A percentile compares a stretch with the other conserved stretches of the same genome.
These are phyloP conservation scores for Stenocarpella maydis DNA, from an alignment of 2,329 filamentous ascomycete genomes.

Conservation along the genomic window DNA sequence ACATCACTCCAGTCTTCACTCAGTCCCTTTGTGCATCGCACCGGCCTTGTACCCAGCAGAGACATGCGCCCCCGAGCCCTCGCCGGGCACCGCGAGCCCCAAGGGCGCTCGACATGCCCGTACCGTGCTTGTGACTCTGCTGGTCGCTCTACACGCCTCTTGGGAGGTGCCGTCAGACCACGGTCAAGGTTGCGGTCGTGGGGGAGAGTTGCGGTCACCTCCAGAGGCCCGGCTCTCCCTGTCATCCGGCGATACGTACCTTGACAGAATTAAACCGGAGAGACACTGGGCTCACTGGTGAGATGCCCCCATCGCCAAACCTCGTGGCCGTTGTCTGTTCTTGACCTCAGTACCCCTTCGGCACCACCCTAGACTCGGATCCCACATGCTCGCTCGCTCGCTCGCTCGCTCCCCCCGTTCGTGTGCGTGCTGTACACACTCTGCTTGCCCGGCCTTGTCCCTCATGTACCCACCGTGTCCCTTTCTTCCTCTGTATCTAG, in stretches of 20 bases:
- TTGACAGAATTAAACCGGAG: conserved; percentile 21
- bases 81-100: conserved; percentile 37
- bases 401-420: too few relatives aligned
- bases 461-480: conserved; percentile 35
- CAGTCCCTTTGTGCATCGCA: conserved; percentile 48
- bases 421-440: conserved; percentile 33
- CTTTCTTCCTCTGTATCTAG: conserved; percentile 34
- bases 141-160: conserved; percentile 23
- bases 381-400: conserved; percentile 28
- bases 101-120: conserved; percentile 29
- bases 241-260: conserved; percentile 31
- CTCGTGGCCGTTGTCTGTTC: conserved; percentile 28
- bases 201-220: conserved; percentile 35
- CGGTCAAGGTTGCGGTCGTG: conserved; percentile 26
- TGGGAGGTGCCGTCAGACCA: conserved; percentile 30
- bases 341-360: conserved; percentile 23
- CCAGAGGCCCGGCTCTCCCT: conserved; percentile 32
- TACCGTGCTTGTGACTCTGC: conserved; percentile 35
- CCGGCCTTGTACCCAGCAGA: conserved; percentile 43
- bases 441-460: conserved; percentile 6
- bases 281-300: conserved; percentile 24
- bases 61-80: conserved; percentile 32
- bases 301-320: conserved; percentile 33
- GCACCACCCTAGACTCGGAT: conserved; percentile 24
- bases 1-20: conserved; percentile 53